A percentile compares a stretch with the other conserved stretches of the same genome.
These are phyloP conservation scores for Capronia epimyces DNA, from an alignment of 2,329 filamentous ascomycete genomes.

Conservation along the genomic window DNA sequence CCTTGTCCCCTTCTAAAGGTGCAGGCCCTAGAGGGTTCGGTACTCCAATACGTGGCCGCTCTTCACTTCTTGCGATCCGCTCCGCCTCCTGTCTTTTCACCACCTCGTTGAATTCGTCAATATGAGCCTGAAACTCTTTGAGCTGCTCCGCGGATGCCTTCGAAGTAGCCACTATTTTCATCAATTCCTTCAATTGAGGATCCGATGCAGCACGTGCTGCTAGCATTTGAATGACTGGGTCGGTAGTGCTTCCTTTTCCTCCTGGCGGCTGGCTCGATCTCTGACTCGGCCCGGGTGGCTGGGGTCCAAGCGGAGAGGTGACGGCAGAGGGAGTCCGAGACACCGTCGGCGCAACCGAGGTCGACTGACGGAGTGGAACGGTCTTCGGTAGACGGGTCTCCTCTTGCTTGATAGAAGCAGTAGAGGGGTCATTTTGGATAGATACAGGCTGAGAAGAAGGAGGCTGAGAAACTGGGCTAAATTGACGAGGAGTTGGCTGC, in stretches of 20 bases:
- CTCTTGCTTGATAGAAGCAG: slow-evolving; percentile 5
- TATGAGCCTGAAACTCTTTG: slow-evolving; percentile 47
- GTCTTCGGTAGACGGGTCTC: slow-evolving; percentile 1
- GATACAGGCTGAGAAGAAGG: neutral
- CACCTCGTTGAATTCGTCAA: slow-evolving; percentile 49
- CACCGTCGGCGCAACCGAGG: neutral
- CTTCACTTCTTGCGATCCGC: slow-evolving; percentile 16
- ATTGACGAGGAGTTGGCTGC: neutral
- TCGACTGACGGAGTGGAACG: slow-evolving; percentile 3
- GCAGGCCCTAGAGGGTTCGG: slow-evolving; percentile 1
- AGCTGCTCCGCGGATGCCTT: slow-evolving; percentile 47
- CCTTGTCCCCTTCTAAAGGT: neutral
- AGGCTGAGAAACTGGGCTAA: neutral
- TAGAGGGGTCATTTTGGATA: neutral
- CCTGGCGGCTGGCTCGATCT: slow-evolving; percentile 28
- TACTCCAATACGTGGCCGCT: slow-evolving; percentile 9
- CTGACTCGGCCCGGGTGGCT: neutral
- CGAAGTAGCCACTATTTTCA: slow-evolving; percentile 48
- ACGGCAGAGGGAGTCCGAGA: neutral
- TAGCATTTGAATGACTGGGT: slow-evolving; percentile 50
- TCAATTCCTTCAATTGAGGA: slow-evolving; percentile 46
- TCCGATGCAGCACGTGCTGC: slow-evolving; percentile 48
- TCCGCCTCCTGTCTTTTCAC: slow-evolving; percentile 31
- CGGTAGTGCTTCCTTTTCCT: slow-evolving; percentile 42
- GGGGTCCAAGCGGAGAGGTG: slow-evolving; percentile 1